These are phyloP conservation scores for Setaria italica DNA, from an alignment of 202 grass and related monocot genomes.

Conservation along the genomic window DNA sequence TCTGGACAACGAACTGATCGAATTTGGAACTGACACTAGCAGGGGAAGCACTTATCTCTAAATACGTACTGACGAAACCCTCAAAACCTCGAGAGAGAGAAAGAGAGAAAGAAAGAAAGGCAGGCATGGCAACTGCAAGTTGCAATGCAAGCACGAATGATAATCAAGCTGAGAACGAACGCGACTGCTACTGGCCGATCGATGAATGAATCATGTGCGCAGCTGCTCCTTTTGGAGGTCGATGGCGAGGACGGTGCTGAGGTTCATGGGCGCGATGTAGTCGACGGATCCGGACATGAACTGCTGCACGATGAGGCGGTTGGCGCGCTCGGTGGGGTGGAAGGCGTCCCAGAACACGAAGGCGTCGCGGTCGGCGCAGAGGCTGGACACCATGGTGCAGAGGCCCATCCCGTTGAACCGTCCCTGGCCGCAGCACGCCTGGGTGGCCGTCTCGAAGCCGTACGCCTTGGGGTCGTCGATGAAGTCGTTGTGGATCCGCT, in stretches of 20 bases:
- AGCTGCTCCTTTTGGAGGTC: conserved; percentile 29
- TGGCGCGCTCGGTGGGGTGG: conserved; percentile 90
- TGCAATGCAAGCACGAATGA: background rate
- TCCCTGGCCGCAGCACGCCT: conserved; percentile 86
- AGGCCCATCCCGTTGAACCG: conserved; percentile 81
- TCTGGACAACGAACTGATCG: background rate
- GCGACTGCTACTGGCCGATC: background rate
- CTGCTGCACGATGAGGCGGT: conserved; percentile 75
- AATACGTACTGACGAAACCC: background rate
- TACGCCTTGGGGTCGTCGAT: conserved; percentile 60
- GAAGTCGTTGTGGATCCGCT: conserved; percentile 74
- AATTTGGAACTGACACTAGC: background rate
- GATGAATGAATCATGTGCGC: background rate
- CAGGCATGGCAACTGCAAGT: background rate
- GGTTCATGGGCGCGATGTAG: conserved; percentile 85
- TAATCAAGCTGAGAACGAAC: no score
- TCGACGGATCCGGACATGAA: conserved; percentile 54
- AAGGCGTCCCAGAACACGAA: conserved; percentile 93
- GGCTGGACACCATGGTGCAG: conserved; percentile 68
- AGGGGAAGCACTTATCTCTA: background rate
- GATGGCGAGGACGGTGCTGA: conserved; percentile 74
- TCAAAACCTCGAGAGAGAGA: background rate
- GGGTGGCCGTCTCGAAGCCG: conserved; percentile 67
- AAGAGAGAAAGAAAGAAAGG: no score
- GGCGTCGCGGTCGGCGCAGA: conserved; percentile 64